Percentiles rank a stretch among this genome's conserved stretches.
Evolutionary conservation across 345 rosid genomes (phyloP).

Genomic region (Pistacia integerrima): DNA sequence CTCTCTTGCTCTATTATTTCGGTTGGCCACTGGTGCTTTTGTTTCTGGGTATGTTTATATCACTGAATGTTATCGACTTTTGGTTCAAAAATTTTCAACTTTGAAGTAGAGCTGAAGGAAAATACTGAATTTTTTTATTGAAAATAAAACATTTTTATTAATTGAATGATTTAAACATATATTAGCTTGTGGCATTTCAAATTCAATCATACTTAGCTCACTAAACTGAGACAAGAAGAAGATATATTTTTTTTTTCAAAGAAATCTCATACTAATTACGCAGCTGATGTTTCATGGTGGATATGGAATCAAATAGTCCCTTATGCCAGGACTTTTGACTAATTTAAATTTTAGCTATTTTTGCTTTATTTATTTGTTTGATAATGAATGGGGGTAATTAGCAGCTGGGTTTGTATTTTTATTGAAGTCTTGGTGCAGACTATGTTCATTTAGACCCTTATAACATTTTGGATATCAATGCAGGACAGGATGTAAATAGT

Average conservation of each 20-base stretch:
- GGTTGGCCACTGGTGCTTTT: slow-evolving; percentile 80
- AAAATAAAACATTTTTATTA: too few relatives aligned
- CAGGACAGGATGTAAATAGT: neutral
- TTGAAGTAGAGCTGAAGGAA: neutral
- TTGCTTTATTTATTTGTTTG: neutral
- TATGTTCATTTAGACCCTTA: neutral
- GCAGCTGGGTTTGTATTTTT: neutral
- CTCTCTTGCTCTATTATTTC: slow-evolving; percentile 63
- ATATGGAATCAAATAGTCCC: too few relatives aligned
- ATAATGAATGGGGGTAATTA: neutral
- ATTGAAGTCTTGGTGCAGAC: neutral
- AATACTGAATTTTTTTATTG: too few relatives aligned
- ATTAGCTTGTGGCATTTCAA: neutral
- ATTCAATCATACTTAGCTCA: neutral
- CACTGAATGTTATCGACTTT: too few relatives aligned
- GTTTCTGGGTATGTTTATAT: slow-evolving; percentile 57
- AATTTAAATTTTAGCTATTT: too few relatives aligned
- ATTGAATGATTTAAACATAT: too few relatives aligned
- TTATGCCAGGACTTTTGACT: too few relatives aligned
- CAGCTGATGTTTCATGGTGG: too few relatives aligned
- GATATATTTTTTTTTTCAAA: too few relatives aligned
- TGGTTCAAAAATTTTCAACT: neutral
- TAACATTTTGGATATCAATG: neutral
- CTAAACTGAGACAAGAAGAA: too few relatives aligned
- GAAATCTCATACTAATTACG: too few relatives aligned